Conservation (phyloP, 805 yeast genomes). For the Candida suzukii region DNA sequence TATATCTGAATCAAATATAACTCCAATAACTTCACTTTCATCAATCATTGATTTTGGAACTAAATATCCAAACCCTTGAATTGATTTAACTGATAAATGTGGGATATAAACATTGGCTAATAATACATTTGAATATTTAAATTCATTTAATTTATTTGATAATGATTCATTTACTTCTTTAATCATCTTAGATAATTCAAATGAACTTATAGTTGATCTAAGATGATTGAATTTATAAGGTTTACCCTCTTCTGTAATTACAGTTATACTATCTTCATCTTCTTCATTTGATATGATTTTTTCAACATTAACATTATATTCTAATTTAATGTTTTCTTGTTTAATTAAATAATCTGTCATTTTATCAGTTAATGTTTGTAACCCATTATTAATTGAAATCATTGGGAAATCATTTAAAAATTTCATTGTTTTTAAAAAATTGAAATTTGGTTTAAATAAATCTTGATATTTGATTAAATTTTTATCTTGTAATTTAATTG, state of each 20-base stretch:
- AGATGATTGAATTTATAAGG: conserved; percentile 41
- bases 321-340: conserved; percentile 34
- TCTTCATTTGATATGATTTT: conserved; percentile 8
- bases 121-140: conserved; percentile 43
- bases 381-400: conserved; percentile 48
- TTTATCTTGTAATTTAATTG: not conserved
- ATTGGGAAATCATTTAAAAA: conserved; percentile 52
- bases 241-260: not conserved
- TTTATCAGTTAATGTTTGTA: conserved; percentile 43
- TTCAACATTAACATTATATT: conserved; percentile 21
- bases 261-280: not conserved
- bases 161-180: conserved; percentile 5
- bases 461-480: conserved; percentile 32
- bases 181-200: conserved; percentile 29
- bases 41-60: conserved; percentile 52
- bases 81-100: conserved; percentile 29
- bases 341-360: conserved; percentile 30
- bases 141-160: conserved; percentile 8
- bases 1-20: conserved; percentile 84
- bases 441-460: conserved; percentile 31
- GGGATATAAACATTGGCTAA: conserved; percentile 66
- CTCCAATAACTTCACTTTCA: conserved; percentile 62
- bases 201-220: conserved; percentile 50
- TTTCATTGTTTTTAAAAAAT: conserved; percentile 29
- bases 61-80: conserved; percentile 77